phyloP scores from a whole-genome alignment of 176 grass and related monocot genomes.

The Eragrostis curvula region DNA sequence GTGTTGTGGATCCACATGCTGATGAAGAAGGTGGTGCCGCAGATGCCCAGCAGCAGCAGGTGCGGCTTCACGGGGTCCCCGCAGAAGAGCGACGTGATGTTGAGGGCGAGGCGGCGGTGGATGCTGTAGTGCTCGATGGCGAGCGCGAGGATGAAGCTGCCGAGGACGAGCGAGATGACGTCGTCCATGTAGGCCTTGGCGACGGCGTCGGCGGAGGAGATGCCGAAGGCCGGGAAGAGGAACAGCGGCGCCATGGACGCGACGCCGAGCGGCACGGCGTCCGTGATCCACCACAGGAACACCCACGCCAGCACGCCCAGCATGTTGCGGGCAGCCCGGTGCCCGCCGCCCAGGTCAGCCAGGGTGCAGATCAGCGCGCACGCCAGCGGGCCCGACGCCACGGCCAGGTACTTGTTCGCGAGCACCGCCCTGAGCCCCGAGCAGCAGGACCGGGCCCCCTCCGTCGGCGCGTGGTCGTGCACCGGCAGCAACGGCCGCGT shows the following conservation, averaged over 20 bases:
- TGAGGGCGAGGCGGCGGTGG: slow-evolving; percentile 87
- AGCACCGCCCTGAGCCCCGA: slow-evolving; percentile 38
- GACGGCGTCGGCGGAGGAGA: slow-evolving; percentile 66
- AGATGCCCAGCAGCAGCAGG: slow-evolving; percentile 82
- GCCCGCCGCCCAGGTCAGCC: slow-evolving; percentile 49
- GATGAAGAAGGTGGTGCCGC: slow-evolving; percentile 67
- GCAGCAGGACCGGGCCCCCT: background rate
- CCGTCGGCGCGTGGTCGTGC: slow-evolving; percentile 8
- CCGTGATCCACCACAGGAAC: slow-evolving; percentile 96
- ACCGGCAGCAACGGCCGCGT: slow-evolving; percentile 59
- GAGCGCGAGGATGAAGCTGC: slow-evolving; percentile 96
- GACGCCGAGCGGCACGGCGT: slow-evolving; percentile 79
- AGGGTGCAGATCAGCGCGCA: slow-evolving; percentile 47
- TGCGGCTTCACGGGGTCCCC: slow-evolving; percentile 76
- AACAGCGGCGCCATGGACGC: slow-evolving; percentile 94
- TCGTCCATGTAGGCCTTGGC: slow-evolving; percentile 88
- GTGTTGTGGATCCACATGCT: slow-evolving; percentile 99
- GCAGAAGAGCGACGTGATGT: slow-evolving; percentile 73
- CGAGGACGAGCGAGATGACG: slow-evolving; percentile 92
- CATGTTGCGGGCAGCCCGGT: slow-evolving; percentile 73
- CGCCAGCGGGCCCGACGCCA: slow-evolving; percentile 64
- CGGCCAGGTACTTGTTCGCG: slow-evolving; percentile 48
- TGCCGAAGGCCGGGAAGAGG: slow-evolving; percentile 78
- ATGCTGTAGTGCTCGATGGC: slow-evolving; percentile 92
- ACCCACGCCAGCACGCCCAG: slow-evolving; percentile 81